Percentiles rank a stretch among this genome's conserved stretches.
Conservation (phyloP, 441 rosid genomes). For the Adansonia madagascariensis region DNA sequence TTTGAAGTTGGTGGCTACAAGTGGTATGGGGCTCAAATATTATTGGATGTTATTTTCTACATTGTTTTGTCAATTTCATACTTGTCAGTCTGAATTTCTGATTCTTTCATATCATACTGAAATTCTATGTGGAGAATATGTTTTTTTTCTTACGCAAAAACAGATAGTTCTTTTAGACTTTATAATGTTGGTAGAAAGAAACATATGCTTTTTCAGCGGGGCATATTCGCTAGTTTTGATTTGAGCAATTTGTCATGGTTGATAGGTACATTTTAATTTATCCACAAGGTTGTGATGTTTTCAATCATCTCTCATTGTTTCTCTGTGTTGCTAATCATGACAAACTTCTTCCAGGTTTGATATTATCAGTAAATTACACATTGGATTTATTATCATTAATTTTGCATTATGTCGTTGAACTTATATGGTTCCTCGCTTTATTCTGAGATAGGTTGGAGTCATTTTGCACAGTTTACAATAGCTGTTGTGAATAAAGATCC, state of each 20-base stretch:
- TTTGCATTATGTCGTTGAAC: constrained; percentile 22
- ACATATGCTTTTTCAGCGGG: neutral
- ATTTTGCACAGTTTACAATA: constrained; percentile 97
- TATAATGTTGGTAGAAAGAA: neutral
- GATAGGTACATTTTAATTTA: constrained; percentile 94
- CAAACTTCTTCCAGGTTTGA: constrained; percentile 95
- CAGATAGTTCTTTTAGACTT: neutral
- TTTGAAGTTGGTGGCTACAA: constrained; percentile 94
- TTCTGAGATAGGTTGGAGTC: constrained; percentile 87
- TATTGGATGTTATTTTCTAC: constrained; percentile 19
- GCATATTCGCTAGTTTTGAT: constrained; percentile 16
- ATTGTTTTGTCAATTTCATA: constrained; percentile 7
- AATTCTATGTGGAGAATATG: neutral
- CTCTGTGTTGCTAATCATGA: constrained; percentile 96
- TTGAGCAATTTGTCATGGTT: constrained; percentile 27
- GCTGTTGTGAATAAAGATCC: constrained; percentile 92
- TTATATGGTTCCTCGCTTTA: constrained; percentile 19
- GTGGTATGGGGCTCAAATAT: constrained; percentile 57
- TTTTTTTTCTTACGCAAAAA: neutral
- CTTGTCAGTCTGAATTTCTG: constrained; percentile 2
- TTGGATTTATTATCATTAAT: constrained; percentile 8
- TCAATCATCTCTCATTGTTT: constrained; percentile 96
- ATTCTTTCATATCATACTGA: neutral
- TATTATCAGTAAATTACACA: constrained; percentile 8
- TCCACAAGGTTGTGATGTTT: constrained; percentile 98